Base-by-base conservation (phyloP, 495 filamentous ascomycete genomes). In the Niebla homalea region DNA sequence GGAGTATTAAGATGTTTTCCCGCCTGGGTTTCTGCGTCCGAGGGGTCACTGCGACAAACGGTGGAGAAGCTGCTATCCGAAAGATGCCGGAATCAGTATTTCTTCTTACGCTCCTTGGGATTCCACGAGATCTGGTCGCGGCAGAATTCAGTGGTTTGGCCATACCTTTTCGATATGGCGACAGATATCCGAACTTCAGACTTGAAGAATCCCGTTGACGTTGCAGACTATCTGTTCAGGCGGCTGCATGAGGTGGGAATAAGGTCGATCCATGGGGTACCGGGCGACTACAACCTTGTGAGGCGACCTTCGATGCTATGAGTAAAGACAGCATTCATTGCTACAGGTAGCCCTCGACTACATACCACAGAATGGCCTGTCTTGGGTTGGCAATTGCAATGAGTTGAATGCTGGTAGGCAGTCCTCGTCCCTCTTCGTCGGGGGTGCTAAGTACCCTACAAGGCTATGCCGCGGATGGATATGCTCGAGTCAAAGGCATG, bases 381-480 rank as follows among this genome's bases (percentile, higher is more conserved):
- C 67, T 10, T 85, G 82, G 83, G 71, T 84, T 0, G 83, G 83
- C 45, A 84, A 81, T 48, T 76, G 72, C 54, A 84, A 84, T 67
- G 81, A 84, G 58, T 74, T 81, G 42, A 79, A 80, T 62, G 79
- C 79, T 45, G 78, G 78, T 77, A 70, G 55, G 66, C 48, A 40
- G 32, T 29, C 29, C 48, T 54, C 35, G 12, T 35, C 20, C 14
- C 29, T 32, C 29, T 32, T 32, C 29, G 14, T 3, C 2, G 29
- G 29, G 39, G 12, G 36, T 18, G 41, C 63, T 70, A 32, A 63
- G 55, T 22, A 50, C 57, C 0, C 41, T 36, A n/a, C 29, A 60
- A 79, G 80, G 78, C 23, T 87, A 85, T 57, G 80, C 82, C 5
- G 79, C 80, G 36, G 81, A 86, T 63, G 81, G 81, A 26, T 85